Base-by-base conservation (phyloP, 352 stramenopile genomes). In the Globisporangium solare region DNA sequence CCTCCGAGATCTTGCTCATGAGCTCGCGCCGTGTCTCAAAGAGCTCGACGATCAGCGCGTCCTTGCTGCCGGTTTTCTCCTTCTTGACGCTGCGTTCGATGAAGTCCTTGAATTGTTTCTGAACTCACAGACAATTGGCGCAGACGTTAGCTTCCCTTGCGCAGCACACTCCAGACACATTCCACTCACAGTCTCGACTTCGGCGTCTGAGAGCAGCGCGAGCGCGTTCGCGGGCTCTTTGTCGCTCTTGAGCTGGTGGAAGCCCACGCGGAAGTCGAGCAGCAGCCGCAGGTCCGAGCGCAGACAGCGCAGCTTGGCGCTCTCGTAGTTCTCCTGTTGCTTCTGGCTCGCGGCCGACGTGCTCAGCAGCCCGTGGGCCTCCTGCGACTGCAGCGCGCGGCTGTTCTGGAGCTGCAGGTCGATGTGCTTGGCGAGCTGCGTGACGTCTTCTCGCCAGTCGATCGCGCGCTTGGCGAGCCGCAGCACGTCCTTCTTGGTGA, bases 371-470 rank as follows among this genome's bases (percentile, higher is more conserved):
- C 74, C 71, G 27, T 86, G 65, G 11, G 79, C 71, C 43, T 89
- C 78, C 20, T 82, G 73, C 1, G 65, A 67, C 2, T 81, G 76
- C 50, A 93, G 58, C 0, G 74, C 68, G 6, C 83, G 79, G 58
- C 81, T 90, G 50, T 85, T 65, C 46, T 92, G 71, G 17, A 94
- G 52, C 56, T 94, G 83, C 4, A 81, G 31, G 8, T 88, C 78
- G 35, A 92, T 92, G 52, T 90, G 75, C 55, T 86, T 89, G 12
- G 79, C 70, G 22, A 94, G 56, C 37, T 74, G 76, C 20, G 71
- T 76, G 45, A 89, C 80, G 46, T 92, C 79, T 10, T 84, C 79
- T 1, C 77, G 80, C 83, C 83, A 94, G 47, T 87, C 74, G 42
- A 73, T 73, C 3, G 78, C 74, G 27, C 73, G 76, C 54, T 77